These are phyloP conservation scores for Tricholoma terreum DNA, from an alignment of 768 basidiomycete species.

Conservation along the genomic window DNA sequence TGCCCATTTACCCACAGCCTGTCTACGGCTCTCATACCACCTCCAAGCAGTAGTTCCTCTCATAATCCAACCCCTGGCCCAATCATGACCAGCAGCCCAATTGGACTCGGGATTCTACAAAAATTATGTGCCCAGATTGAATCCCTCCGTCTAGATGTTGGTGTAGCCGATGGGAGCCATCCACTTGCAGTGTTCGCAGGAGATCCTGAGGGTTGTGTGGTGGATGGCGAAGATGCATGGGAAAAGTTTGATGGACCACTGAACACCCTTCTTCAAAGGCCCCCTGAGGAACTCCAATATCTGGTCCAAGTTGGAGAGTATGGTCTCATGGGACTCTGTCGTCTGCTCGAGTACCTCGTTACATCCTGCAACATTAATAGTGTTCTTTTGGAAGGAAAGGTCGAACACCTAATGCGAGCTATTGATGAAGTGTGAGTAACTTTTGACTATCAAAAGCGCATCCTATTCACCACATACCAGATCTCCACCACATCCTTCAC, in stretches of 20 bases:
- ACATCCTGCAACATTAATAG: background rate
- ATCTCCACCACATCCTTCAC: background rate
- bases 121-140: background rate
- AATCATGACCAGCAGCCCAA: background rate
- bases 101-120: background rate
- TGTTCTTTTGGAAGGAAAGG: slow-evolving; percentile 4
- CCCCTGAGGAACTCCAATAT: background rate
- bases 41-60: too few relatives aligned
- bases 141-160: background rate
- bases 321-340: background rate
- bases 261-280: background rate
- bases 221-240: background rate
- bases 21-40: too few relatives aligned
- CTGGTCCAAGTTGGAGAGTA: background rate
- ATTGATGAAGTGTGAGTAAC: slow-evolving; percentile 1
- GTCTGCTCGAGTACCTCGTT: slow-evolving; percentile 2
- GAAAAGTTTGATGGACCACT: background rate
- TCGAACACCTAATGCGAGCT: background rate
- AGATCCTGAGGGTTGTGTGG: background rate
- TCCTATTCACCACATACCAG: background rate
- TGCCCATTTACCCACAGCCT: background rate
- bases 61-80: too few relatives aligned
- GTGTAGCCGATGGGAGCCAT: background rate
- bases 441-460: too few relatives aligned
- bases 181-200: background rate